Evolutionary conservation across 2,329 filamentous ascomycete genomes (phyloP), one percentile per base, ranked within the genome.

Genomic region (Fonsecaea pedrosoi): DNA sequence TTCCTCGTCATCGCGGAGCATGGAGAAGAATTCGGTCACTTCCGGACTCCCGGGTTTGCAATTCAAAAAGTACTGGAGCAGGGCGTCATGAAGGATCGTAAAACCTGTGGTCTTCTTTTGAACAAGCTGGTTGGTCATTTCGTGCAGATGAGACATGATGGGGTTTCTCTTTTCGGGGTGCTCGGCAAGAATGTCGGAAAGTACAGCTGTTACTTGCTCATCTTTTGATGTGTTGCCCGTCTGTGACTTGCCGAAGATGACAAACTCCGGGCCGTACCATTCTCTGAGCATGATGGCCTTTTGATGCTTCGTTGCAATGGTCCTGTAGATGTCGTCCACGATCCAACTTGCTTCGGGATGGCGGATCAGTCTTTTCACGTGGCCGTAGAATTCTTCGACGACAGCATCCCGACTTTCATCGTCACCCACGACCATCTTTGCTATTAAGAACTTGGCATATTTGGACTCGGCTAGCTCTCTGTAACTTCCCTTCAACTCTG

Each of bases 341-440:
- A 99, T 98, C 94, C 95, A 99, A 48, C 92, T 94, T 37, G 92
- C 95, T 80, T 99, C 96, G 1, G 94, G 88, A 79, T 99, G 95
- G 78, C 97, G 95, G 78, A 98, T 97, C 75, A 98, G 83, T 75
- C 93, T 92, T 76, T 92, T 91, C 69, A 98, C 91, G 78, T 94
- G 89, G 66, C 95, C 94, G 78, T 95, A 97, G 81, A 99, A 98
- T 78, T 99, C 94, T 53, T 92, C 90, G 12, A 99, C 89, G 74
- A 99, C 92, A 71, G 96, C 81, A 76, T 97, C 91, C 74, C 93
- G 87, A 70, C 96, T 92, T 78, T 94, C 91, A 76, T 97, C 92
- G 69, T 93, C 92, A 76, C 96, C 92, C n/a, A 96, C 91, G 71
- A 99, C 86, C 75, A 99, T 85, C 81, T 99, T 99, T 72, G 92